Evolutionary conservation across 495 filamentous ascomycete species (phyloP).

Genomic region (Neurospora sp.): DNA sequence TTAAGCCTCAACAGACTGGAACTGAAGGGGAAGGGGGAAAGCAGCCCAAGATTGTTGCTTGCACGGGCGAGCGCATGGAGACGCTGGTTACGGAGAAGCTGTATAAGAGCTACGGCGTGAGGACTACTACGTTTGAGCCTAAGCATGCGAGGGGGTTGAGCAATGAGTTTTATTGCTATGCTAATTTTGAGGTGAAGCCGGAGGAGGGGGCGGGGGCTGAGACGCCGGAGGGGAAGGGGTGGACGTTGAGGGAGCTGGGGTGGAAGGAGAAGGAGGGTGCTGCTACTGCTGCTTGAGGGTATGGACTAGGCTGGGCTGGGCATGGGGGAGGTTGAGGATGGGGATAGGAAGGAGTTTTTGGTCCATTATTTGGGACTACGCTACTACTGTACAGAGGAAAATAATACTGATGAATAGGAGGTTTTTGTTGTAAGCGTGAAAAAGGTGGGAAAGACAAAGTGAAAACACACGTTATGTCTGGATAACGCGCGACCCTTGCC

Average conservation of each 20-base stretch:
- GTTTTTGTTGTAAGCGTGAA: neutral
- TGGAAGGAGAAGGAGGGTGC: neutral
- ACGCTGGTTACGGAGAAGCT: constrained; percentile 37
- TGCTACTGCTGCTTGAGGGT: neutral
- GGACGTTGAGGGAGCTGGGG: neutral
- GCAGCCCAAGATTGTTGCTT: constrained; percentile 42
- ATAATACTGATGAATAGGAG: neutral
- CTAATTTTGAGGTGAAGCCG: constrained; percentile 54
- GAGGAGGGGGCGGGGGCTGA: neutral
- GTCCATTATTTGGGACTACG: neutral
- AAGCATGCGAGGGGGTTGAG: constrained; percentile 57
- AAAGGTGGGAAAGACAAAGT: neutral
- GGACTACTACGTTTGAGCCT: constrained; percentile 51
- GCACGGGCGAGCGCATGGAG: constrained; percentile 64
- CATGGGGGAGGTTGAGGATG: neutral
- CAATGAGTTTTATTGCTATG: constrained; percentile 72
- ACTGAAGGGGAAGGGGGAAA: neutral
- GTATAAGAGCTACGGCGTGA: constrained; percentile 38
- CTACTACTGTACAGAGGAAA: neutral
- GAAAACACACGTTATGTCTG: neutral
- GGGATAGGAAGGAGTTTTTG: neutral
- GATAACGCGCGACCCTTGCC: neutral
- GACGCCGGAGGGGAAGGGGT: neutral
- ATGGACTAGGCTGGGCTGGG: neutral
- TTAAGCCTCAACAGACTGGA: constrained; percentile 21